Evolutionary conservation across 2,329 filamentous ascomycete species (phyloP).

Genomic region (Aurifilum marmelostoma): DNA sequence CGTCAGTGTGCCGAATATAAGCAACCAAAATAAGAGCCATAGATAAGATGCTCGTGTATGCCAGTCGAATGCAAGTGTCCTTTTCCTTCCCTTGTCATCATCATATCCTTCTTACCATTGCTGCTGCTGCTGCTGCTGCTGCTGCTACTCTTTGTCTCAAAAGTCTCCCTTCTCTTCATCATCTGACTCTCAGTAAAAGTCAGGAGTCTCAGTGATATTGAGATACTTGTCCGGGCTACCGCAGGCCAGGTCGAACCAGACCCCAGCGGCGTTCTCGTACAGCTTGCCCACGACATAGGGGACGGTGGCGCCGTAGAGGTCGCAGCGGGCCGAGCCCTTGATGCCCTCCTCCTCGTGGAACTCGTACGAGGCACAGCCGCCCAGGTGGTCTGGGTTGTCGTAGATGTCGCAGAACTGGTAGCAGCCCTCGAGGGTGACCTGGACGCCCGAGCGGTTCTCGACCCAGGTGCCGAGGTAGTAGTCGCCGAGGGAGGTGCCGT

Average conservation of each 20-base stretch:
- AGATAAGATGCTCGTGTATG: neutral
- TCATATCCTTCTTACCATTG: neutral
- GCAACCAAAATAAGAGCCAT: neutral
- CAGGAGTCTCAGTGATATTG: neutral
- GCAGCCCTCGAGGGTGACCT: slow-evolving; percentile 45
- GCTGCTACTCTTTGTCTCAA: neutral
- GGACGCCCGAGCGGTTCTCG: slow-evolving; percentile 39
- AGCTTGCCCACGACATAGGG: slow-evolving; percentile 37
- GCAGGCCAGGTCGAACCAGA: slow-evolving; percentile 44
- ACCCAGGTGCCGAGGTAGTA: slow-evolving; percentile 46
- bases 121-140: too few species aligned
- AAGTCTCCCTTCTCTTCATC: too few species aligned
- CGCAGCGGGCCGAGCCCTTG: slow-evolving; percentile 39
- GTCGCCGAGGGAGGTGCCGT: slow-evolving; percentile 40
- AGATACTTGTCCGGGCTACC: slow-evolving; percentile 38
- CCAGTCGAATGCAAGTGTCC: neutral
- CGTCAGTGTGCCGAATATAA: neutral
- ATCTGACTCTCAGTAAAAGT: neutral
- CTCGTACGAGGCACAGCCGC: slow-evolving; percentile 43
- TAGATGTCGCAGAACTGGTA: slow-evolving; percentile 45
- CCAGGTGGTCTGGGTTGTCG: slow-evolving; percentile 38
- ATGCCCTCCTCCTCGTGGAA: slow-evolving; percentile 39
- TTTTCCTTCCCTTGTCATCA: neutral
- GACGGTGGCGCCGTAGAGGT: slow-evolving; percentile 41
- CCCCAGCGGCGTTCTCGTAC: slow-evolving; percentile 36